Evolutionary conservation across 805 yeast species (phyloP).

Genomic region (Ogataea salicorniae): DNA sequence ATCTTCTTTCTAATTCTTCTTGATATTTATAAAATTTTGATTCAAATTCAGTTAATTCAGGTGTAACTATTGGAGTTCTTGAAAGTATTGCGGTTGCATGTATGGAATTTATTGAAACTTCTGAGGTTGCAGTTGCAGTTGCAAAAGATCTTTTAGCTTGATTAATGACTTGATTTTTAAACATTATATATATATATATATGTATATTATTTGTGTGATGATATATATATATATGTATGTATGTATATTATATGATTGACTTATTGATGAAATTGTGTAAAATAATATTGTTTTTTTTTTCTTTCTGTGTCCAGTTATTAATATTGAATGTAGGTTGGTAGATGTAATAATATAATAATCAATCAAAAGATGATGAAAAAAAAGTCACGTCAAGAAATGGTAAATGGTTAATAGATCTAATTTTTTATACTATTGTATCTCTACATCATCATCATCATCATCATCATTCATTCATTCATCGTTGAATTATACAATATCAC

Average conservation of each 20-base stretch:
- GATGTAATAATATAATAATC: no score
- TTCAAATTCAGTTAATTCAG: slow-evolving; percentile 69
- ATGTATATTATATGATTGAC: neutral
- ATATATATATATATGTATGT: neutral
- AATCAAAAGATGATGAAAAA: no score
- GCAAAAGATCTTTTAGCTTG: slow-evolving; percentile 11
- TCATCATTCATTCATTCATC: no score
- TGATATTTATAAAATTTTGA: slow-evolving; percentile 75
- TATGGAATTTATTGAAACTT: slow-evolving; percentile 12
- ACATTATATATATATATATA: slow-evolving; percentile 1
- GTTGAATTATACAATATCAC: no score
- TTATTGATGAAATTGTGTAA: neutral
- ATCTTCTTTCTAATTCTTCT: slow-evolving; percentile 76
- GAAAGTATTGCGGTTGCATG: slow-evolving; percentile 61
- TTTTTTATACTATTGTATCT: no score
- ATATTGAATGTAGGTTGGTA: no score
- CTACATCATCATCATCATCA: no score
- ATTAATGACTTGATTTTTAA: slow-evolving; percentile 1
- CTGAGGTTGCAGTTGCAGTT: slow-evolving; percentile 4
- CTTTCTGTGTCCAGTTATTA: no score
- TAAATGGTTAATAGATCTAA: no score
- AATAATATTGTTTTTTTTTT: no score
- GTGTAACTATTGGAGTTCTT: slow-evolving; percentile 80
- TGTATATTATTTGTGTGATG: neutral
- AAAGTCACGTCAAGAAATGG: no score